phyloP scores from a whole-genome alignment of 2,329 filamentous ascomycete genomes.

The Penicillium polonicum region DNA sequence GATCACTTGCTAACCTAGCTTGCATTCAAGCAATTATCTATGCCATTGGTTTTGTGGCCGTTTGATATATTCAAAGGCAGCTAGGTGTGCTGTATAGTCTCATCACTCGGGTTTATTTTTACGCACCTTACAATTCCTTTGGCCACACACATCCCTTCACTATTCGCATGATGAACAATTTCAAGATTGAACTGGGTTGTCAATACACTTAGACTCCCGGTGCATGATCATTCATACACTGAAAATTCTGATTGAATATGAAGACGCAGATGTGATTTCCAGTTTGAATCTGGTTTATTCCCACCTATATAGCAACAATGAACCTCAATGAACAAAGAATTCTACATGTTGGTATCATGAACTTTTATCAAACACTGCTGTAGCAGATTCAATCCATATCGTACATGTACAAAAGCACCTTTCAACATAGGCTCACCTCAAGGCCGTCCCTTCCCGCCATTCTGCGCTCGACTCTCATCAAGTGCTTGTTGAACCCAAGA shows the following conservation, averaged over 20 bases:
- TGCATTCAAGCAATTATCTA: background rate
- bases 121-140: background rate
- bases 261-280: conserved; percentile 12
- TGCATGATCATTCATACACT: conserved; percentile 42
- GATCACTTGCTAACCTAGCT: background rate
- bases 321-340: background rate
- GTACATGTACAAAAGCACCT: background rate
- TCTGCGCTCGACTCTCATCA: conserved; percentile 31
- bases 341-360: background rate
- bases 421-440: background rate
- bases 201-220: conserved; percentile 30
- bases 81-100: background rate
- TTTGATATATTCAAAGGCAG: background rate
- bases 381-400: background rate
- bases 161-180: conserved; percentile 36
- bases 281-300: background rate
- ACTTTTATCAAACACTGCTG: background rate
- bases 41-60: too few relatives aligned
- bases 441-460: conserved; percentile 16
- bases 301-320: background rate
- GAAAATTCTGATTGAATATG: conserved; percentile 40
- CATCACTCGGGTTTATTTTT: too few relatives aligned
- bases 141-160: conserved; percentile 5
- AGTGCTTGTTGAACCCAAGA: conserved; percentile 37
- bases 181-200: conserved; percentile 33